These are phyloP conservation scores for Huntiella savannae DNA, from an alignment of 2,329 filamentous ascomycete species.

Conservation along the genomic window DNA sequence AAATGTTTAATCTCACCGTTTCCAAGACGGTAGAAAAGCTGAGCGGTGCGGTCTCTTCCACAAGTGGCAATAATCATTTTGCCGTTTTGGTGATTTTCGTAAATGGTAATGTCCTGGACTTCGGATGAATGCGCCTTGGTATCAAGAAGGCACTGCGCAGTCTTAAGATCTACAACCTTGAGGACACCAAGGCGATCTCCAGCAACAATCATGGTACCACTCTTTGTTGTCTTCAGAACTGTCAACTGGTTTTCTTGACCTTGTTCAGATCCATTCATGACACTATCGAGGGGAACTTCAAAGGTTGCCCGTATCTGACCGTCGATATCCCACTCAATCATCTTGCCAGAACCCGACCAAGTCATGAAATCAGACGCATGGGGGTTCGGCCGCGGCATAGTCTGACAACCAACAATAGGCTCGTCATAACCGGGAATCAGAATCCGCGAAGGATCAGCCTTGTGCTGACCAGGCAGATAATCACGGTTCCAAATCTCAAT, in stretches of 20 bases:
- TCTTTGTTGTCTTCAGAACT: slow-evolving; percentile 38
- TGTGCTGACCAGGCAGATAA: slow-evolving; percentile 23
- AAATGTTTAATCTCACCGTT: slow-evolving; percentile 49
- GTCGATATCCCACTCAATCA: slow-evolving; percentile 65
- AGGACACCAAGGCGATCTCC: slow-evolving; percentile 79
- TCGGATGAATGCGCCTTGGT: slow-evolving; percentile 76
- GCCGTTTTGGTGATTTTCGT: slow-evolving; percentile 32
- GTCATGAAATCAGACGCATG: slow-evolving; percentile 59
- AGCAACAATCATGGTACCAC: slow-evolving; percentile 51
- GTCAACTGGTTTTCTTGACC: slow-evolving; percentile 39
- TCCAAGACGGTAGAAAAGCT: slow-evolving; percentile 50
- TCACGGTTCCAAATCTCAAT: slow-evolving; percentile 47
- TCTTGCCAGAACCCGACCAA: slow-evolving; percentile 64
- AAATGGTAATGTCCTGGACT: slow-evolving; percentile 62
- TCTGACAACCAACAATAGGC: slow-evolving; percentile 52
- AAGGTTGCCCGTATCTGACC: slow-evolving; percentile 49
- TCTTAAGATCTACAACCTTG: slow-evolving; percentile 44
- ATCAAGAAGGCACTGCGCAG: slow-evolving; percentile 43
- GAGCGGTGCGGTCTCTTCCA: slow-evolving; percentile 77
- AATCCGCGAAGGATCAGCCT: slow-evolving; percentile 25
- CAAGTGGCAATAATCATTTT: slow-evolving; percentile 58
- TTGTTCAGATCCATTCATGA: slow-evolving; percentile 27
- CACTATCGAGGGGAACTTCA: slow-evolving; percentile 50
- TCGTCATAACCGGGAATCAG: slow-evolving; percentile 45
- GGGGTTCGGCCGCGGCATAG: slow-evolving; percentile 39